A percentile compares a stretch with the other conserved stretches of the same genome.
Conservation (phyloP, 148 eudicot species). For the Silene latifolia region DNA sequence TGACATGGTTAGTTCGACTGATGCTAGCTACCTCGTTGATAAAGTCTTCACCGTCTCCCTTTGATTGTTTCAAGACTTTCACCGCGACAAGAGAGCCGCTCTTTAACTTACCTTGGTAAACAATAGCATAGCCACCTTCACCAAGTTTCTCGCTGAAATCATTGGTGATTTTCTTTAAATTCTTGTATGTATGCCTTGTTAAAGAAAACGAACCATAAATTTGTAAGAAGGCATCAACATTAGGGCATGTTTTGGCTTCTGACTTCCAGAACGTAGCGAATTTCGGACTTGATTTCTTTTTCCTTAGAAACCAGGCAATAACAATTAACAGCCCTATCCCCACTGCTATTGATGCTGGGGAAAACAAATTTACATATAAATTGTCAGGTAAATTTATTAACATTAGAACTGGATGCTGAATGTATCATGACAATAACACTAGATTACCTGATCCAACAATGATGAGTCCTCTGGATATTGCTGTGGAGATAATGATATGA, state of each 20-base stretch:
- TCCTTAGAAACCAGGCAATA: neutral
- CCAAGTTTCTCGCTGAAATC: neutral
- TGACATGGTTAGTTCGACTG: neutral
- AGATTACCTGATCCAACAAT: too few species aligned
- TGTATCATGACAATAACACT: too few species aligned
- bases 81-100: constrained; percentile 26
- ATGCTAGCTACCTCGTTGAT: constrained; percentile 27
- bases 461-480: too few species aligned
- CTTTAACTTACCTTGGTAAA: constrained; percentile 25
- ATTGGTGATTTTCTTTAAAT: neutral
- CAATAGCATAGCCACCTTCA: constrained; percentile 10
- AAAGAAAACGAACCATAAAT: constrained; percentile 4
- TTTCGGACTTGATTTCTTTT: neutral
- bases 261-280: constrained; percentile 4
- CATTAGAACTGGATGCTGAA: too few species aligned
- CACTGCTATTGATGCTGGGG: neutral
- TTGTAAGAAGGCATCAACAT: constrained; percentile 1
- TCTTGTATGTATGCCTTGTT: neutral
- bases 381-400: too few species aligned
- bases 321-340: neutral
- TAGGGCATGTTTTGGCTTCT: neutral
- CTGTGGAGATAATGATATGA: too few species aligned
- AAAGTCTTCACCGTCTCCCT: constrained; percentile 25
- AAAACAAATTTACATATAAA: too few species aligned
- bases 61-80: constrained; percentile 22